phyloP scores from a whole-genome alignment of 1,284 basidiomycete genomes.

The Austropuccinia psidii region DNA sequence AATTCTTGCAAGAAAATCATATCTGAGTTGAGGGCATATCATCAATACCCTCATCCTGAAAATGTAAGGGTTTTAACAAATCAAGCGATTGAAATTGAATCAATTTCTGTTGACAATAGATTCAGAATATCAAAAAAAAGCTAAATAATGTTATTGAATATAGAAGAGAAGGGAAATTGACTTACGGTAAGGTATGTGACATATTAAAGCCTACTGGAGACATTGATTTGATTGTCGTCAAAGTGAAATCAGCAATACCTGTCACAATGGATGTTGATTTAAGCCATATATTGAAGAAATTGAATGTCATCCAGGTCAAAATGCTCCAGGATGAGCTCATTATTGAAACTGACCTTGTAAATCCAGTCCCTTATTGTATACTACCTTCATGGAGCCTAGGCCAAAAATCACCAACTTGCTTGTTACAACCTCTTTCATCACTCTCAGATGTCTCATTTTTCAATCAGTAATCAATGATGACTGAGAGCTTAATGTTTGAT shows the following conservation, averaged over 20 bases:
- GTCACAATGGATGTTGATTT: no score
- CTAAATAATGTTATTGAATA: constrained; percentile 9
- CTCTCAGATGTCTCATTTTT: no score
- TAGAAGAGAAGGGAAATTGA: background rate
- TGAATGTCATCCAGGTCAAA: background rate
- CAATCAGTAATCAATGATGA: no score
- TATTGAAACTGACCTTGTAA: background rate
- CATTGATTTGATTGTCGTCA: background rate
- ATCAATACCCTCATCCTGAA: background rate
- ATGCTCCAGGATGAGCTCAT: background rate
- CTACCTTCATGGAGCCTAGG: background rate
- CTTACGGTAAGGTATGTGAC: background rate
- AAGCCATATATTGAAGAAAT: background rate
- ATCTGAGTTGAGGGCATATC: background rate
- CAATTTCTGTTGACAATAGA: background rate
- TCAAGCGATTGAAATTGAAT: background rate
- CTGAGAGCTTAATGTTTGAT: no score
- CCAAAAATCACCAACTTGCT: background rate
- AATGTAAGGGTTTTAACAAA: background rate
- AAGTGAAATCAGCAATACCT: no score
- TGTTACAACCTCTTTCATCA: background rate
- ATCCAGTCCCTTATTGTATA: background rate
- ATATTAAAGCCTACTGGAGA: background rate
- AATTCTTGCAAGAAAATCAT: background rate
- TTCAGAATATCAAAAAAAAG: background rate